These are phyloP conservation scores for Pseudocercospora cruenta DNA, from an alignment of 2,329 filamentous ascomycete species.

Conservation along the genomic window DNA sequence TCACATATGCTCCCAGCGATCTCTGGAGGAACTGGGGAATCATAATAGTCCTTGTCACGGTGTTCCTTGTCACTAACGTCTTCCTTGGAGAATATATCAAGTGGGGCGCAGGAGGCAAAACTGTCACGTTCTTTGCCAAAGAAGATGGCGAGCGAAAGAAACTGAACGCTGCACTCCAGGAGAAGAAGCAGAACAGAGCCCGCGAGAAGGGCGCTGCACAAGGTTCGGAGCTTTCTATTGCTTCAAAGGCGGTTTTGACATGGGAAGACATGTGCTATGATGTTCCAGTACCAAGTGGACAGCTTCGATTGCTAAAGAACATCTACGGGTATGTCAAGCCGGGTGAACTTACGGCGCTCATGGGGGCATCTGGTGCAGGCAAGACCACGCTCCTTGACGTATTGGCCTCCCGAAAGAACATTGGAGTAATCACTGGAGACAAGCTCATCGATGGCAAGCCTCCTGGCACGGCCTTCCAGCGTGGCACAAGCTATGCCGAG, in stretches of 20 bases:
- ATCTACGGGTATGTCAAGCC: constrained; percentile 56
- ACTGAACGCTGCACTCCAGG: constrained; percentile 65
- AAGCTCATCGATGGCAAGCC: constrained; percentile 62
- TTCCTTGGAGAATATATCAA: constrained; percentile 77
- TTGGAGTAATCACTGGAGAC: constrained; percentile 66
- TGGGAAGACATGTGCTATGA: constrained; percentile 57
- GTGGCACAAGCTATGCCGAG: constrained; percentile 67
- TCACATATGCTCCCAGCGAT: constrained; percentile 67
- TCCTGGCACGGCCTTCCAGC: constrained; percentile 63
- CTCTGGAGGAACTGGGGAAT: constrained; percentile 87
- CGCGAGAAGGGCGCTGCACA: constrained; percentile 47
- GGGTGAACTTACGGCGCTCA: constrained; percentile 54
- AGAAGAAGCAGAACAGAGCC: constrained; percentile 61
- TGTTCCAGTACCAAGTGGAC: constrained; percentile 52
- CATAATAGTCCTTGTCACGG: constrained; percentile 72
- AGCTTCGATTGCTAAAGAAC: constrained; percentile 50
- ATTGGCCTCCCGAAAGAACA: constrained; percentile 66
- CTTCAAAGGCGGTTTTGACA: constrained; percentile 60
- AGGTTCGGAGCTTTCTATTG: constrained; percentile 54
- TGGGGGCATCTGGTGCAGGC: constrained; percentile 68
- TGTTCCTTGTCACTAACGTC: constrained; percentile 76
- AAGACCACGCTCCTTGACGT: constrained; percentile 86
- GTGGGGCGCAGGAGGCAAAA: constrained; percentile 78
- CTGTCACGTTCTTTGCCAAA: constrained; percentile 74
- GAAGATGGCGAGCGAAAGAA: constrained; percentile 68